phyloP scores from a whole-genome alignment of 2,329 filamentous ascomycete species.

The Talaromyces sp. region DNA sequence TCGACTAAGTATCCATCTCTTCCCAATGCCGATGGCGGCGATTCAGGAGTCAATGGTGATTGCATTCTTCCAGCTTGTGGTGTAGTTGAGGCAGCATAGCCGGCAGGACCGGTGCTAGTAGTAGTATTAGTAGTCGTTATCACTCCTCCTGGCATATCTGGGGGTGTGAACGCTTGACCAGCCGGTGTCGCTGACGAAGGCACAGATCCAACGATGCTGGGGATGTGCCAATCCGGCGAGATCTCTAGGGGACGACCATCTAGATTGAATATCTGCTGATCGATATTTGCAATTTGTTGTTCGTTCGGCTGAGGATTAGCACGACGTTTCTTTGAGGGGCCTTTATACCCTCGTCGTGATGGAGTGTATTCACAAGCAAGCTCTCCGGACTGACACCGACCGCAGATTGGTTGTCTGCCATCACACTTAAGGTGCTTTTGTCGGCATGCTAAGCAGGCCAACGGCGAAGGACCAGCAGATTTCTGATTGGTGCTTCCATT shows the following conservation, averaged over 20 bases:
- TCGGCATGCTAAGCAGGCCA: constrained; percentile 48
- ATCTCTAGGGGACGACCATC: constrained; percentile 28
- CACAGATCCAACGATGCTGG: constrained; percentile 23
- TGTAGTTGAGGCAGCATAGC: background rate
- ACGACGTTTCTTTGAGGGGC: constrained; percentile 53
- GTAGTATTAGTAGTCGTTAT: background rate
- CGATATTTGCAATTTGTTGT: constrained; percentile 49
- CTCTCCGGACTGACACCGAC: constrained; percentile 59
- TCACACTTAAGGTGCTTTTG: constrained; percentile 73
- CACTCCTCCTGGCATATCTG: background rate
- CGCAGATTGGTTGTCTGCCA: constrained; percentile 62
- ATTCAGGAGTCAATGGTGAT: constrained; percentile 37
- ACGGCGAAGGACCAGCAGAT: constrained; percentile 36
- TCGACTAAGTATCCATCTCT: constrained; percentile 46
- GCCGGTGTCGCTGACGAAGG: constrained; percentile 22
- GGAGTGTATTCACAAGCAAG: constrained; percentile 68
- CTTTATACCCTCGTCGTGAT: constrained; percentile 72
- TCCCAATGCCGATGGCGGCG: constrained; percentile 26
- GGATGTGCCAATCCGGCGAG: constrained; percentile 37
- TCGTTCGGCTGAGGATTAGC: constrained; percentile 33
- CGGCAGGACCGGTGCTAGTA: background rate
- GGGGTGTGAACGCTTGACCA: constrained; percentile 4
- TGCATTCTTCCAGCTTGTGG: constrained; percentile 10
- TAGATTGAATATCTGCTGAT: constrained; percentile 39
- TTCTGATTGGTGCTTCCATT: constrained; percentile 22